Conservation (phyloP, 805 yeast genomes). For the Ogataea salicorniae region DNA sequence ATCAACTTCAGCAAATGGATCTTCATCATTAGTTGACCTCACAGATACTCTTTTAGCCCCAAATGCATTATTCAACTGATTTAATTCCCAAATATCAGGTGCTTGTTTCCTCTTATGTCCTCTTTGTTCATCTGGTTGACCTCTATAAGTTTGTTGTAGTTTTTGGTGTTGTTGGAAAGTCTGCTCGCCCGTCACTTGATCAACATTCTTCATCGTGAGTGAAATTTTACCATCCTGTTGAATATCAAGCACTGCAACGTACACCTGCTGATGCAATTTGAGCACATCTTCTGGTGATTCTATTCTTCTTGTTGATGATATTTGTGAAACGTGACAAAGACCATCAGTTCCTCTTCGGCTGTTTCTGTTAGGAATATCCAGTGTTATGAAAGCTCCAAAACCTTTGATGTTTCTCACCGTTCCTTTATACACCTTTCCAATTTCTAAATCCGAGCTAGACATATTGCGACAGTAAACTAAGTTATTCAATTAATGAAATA, state of each 20-base stretch:
- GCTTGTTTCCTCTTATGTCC: conserved; percentile 55
- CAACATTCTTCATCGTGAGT: conserved; percentile 64
- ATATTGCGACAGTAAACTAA: neutral
- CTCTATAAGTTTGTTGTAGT: neutral
- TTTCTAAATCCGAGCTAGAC: conserved; percentile 28
- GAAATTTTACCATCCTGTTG: conserved; percentile 43
- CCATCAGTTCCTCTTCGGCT: conserved; percentile 41
- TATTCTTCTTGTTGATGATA: conserved; percentile 43
- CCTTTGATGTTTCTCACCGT: conserved; percentile 51
- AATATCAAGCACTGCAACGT: conserved; percentile 49
- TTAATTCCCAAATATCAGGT: conserved; percentile 87
- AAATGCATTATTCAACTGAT: conserved; percentile 52
- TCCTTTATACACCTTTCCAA: conserved; percentile 55
- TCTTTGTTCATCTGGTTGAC: conserved; percentile 5
- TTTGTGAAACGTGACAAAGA: conserved; percentile 71
- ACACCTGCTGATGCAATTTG: conserved; percentile 54
- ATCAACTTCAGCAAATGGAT: conserved; percentile 30
- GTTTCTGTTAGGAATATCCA: conserved; percentile 33
- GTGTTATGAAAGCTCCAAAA: conserved; percentile 75
- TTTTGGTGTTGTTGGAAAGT: neutral
- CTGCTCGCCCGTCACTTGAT: conserved; percentile 58
- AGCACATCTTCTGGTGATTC: conserved; percentile 57
- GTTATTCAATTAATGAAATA: too few relatives aligned
- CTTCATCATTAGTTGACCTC: conserved; percentile 17
- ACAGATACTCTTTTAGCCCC: conserved; percentile 21